Percentiles rank a stretch among this genome's conserved stretches.
phyloP scores from a whole-genome alignment of 169 alveolate genomes.

The Cryptosporidium sp. region DNA sequence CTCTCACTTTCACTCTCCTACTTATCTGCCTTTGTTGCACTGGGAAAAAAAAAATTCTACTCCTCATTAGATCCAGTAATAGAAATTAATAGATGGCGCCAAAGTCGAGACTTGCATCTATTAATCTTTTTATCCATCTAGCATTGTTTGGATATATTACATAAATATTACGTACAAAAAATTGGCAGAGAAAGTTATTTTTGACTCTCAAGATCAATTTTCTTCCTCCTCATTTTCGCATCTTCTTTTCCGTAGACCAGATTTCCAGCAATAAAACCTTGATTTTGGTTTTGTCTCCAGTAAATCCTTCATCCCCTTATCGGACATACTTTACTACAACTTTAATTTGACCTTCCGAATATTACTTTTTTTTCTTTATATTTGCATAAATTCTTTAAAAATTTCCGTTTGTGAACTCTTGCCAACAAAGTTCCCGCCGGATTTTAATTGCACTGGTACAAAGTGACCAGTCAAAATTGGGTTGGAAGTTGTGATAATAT shows the following conservation, averaged over 20 bases:
- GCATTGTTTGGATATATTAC: not conserved
- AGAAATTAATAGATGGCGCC: conserved; percentile 66
- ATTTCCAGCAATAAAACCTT: not conserved
- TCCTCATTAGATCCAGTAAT: conserved; percentile 75
- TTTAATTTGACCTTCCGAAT: not conserved
- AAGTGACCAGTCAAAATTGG: too few relatives aligned
- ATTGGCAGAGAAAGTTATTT: not conserved
- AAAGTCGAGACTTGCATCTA: conserved; percentile 67
- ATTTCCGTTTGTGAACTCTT: not conserved
- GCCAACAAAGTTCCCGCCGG: not conserved
- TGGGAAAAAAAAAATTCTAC: conserved; percentile 19
- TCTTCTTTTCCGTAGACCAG: not conserved
- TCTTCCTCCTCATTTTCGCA: not conserved
- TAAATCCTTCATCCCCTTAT: too few relatives aligned
- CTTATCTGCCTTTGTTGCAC: conserved; percentile 31
- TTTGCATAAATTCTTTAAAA: not conserved
- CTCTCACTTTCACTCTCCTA: conserved; percentile 63
- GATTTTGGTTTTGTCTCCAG: too few relatives aligned
- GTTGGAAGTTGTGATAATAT: not conserved
- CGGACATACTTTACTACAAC: too few relatives aligned
- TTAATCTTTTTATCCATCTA: conserved; percentile 26
- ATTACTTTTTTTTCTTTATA: not conserved
- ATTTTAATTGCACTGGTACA: conserved; percentile 4
- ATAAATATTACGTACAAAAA: not conserved
- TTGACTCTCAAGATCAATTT: not conserved